Base-by-base conservation (phyloP, 2,329 filamentous ascomycete species). In the Talaromyces atroroseus region DNA sequence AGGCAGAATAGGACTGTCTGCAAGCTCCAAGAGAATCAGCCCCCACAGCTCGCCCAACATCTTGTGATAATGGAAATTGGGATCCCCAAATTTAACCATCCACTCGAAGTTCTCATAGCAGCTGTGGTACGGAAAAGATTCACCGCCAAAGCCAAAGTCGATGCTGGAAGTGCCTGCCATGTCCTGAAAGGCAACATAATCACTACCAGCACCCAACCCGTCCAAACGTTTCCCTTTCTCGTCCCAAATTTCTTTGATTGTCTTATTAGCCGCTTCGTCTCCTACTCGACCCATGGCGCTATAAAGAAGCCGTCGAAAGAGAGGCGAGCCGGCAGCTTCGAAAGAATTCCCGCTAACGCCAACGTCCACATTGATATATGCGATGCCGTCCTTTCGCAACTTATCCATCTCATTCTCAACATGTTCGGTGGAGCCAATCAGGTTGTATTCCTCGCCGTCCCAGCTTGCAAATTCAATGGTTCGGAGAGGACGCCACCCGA, bases 381-480 rank as follows among this genome's bases (percentile, higher is more conserved):
- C 92, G 61, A 90, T 84, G 0, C 83, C 92, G 64, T 94, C 82
- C 18, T 81, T 76, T 44, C 89, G 86, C 6, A 99, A 79, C 2
- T 76, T 71, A 0, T 92, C 85, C 26, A 90, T 78, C 63, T 92
- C 86, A 48, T 88, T 87, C 74, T 99, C 94, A 47, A 99, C 94
- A 66, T 88, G 92, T 71, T 99, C 94, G 1, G 94, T 97, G 11
- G 90, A 95, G 8, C 94, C 94, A 57, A 96, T 89, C 47, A 94
- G 77, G 71, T 96, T 96, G 76, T 96, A 97, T 71, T 92, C 90
- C 63, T 87, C 87, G 3, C 84, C 94, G 70, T 99, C 94, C 94
- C 94, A 99, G 34, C 90, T 96, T 67, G 92, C 91, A 71, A 99
- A 97, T 70, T 95, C 89, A 61, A 99, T 95, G 3, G 90, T 95